phyloP scores from a whole-genome alignment of 768 basidiomycete species.

The Tylopilus sp. region DNA sequence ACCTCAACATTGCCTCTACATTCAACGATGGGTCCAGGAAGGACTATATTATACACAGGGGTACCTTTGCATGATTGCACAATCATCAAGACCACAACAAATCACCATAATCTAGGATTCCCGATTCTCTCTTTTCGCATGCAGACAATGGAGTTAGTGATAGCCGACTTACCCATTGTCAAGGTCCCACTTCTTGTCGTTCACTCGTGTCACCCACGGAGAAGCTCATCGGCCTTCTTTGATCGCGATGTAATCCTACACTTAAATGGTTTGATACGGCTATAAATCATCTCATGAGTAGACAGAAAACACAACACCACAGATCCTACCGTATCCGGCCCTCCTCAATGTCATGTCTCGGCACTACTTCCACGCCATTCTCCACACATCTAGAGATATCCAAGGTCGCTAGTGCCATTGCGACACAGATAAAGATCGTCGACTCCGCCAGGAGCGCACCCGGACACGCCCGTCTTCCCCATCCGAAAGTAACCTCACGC shows the following conservation, averaged over 20 bases:
- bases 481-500: constrained; percentile 11
- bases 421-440: constrained; percentile 8
- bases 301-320: not conserved
- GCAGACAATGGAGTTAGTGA: too few relatives aligned
- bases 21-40: too few relatives aligned
- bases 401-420: constrained; percentile 4
- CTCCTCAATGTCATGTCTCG: not conserved
- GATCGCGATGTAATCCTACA: constrained; percentile 2
- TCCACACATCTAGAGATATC: constrained; percentile 5
- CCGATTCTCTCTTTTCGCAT: too few relatives aligned
- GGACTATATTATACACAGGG: too few relatives aligned
- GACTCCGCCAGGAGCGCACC: constrained; percentile 3
- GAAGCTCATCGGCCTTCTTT: not conserved
- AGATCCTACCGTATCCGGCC: not conserved
- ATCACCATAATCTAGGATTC: too few relatives aligned
- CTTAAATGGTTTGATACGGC: constrained; percentile 11
- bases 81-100: too few relatives aligned
- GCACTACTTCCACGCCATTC: not conserved
- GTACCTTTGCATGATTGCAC: too few relatives aligned
- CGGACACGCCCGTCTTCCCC: constrained; percentile 7
- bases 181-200: too few relatives aligned
- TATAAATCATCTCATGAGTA: not conserved
- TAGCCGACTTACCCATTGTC: too few relatives aligned
- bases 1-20: too few relatives aligned
- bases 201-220: not conserved